Evolutionary conservation across 2,329 filamentous ascomycete genomes (phyloP).

Genomic region (Fusarium torulosum): DNA sequence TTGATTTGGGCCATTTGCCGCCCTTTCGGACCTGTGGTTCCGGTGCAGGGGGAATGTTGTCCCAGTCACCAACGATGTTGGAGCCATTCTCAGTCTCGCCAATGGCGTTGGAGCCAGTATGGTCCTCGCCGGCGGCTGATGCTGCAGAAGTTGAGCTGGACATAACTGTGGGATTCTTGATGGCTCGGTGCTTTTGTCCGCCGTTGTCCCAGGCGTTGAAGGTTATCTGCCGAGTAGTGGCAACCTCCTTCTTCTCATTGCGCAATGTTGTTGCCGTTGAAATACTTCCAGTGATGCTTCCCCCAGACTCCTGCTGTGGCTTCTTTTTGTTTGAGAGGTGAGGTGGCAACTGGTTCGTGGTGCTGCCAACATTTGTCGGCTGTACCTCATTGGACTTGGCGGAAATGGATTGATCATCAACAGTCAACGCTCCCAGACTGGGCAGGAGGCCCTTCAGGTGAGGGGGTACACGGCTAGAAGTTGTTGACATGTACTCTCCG

Average conservation of each 20-base stretch:
- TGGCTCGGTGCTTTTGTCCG: slow-evolving; percentile 40
- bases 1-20: slow-evolving; percentile 46
- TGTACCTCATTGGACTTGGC: background rate
- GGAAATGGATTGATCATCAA: background rate
- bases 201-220: slow-evolving; percentile 52
- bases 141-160: slow-evolving; percentile 35
- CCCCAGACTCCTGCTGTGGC: background rate
- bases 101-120: slow-evolving; percentile 17
- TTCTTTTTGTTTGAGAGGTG: slow-evolving; percentile 9
- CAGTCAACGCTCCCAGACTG: background rate
- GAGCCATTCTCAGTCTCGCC: slow-evolving; percentile 13
- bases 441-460: slow-evolving; percentile 2
- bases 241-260: slow-evolving; percentile 18
- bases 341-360: slow-evolving; percentile 8
- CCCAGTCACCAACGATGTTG: slow-evolving; percentile 33
- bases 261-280: slow-evolving; percentile 52
- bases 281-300: slow-evolving; percentile 33
- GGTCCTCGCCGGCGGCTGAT: slow-evolving; percentile 8
- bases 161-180: slow-evolving; percentile 44
- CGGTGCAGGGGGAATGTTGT: background rate
- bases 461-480: slow-evolving; percentile 25
- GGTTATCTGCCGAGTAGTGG: slow-evolving; percentile 1
- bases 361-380: background rate
- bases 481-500: slow-evolving; percentile 19
- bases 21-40: slow-evolving; percentile 4